Conservation (phyloP, 2,329 filamentous ascomycete species). For the Cladobotryum mycophilum region DNA sequence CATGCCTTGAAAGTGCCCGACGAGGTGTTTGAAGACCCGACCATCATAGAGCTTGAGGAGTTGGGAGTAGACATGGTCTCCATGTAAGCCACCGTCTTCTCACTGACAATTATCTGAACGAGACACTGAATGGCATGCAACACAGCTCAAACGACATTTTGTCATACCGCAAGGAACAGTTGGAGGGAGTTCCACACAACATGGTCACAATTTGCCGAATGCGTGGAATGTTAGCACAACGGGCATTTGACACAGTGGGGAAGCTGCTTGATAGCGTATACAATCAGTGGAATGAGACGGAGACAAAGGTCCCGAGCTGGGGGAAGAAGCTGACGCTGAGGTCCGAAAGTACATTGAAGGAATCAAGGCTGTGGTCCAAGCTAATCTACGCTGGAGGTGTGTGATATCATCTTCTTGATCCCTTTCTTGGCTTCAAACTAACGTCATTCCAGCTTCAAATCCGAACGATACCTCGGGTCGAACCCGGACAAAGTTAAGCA, state of each 20-base stretch:
- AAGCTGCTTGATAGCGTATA: slow-evolving; percentile 15
- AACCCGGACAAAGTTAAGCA: slow-evolving; percentile 3
- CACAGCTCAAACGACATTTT: slow-evolving; percentile 18
- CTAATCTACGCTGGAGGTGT: slow-evolving; percentile 15
- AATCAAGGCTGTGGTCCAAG: slow-evolving; percentile 18
- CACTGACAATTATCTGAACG: not conserved
- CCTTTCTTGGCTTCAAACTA: not conserved
- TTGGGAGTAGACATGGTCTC: slow-evolving; percentile 19
- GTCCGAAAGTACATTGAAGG: slow-evolving; percentile 17
- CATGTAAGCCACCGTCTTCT: slow-evolving; percentile 13
- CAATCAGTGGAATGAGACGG: slow-evolving; percentile 13
- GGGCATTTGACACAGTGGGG: slow-evolving; percentile 17
- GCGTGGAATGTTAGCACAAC: slow-evolving; percentile 14
- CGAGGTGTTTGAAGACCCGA: slow-evolving; percentile 15
- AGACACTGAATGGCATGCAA: not conserved
- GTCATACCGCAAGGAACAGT: slow-evolving; percentile 18
- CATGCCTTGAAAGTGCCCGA: slow-evolving; percentile 16
- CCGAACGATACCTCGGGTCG: slow-evolving; percentile 11
- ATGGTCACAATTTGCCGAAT: slow-evolving; percentile 16
- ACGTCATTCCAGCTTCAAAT: slow-evolving; percentile 10
- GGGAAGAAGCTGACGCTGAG: slow-evolving; percentile 4
- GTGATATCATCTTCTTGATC: not conserved
- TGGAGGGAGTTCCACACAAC: slow-evolving; percentile 17
- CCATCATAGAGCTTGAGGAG: slow-evolving; percentile 16
- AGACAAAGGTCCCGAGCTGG: slow-evolving; percentile 13